These are phyloP conservation scores for Aleurites moluccanus DNA, from an alignment of 441 rosid genomes.

Conservation along the genomic window DNA sequence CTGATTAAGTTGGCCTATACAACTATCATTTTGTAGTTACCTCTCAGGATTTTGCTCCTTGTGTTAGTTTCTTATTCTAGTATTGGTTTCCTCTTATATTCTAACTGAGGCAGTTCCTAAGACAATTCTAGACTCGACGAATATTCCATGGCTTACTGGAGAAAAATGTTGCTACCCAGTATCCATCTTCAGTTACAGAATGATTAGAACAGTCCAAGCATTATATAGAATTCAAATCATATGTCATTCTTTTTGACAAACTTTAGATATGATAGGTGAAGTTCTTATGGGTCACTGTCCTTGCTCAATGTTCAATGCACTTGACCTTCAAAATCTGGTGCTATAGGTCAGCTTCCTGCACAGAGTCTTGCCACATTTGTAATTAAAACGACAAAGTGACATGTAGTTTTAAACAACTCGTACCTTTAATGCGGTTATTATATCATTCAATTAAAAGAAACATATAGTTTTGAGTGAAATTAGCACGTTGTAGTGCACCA, in stretches of 20 bases:
- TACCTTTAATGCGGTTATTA: too few species aligned
- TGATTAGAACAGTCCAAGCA: neutral
- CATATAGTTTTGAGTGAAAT: too few species aligned
- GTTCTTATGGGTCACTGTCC: conserved; percentile 50
- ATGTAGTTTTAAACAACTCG: too few species aligned
- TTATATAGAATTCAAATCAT: neutral
- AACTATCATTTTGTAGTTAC: too few species aligned
- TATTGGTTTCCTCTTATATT: conserved; percentile 6
- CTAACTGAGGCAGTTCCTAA: conserved; percentile 84
- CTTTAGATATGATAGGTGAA: too few species aligned
- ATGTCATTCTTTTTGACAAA: neutral
- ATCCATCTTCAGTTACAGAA: conserved; percentile 60
- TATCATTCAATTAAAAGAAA: too few species aligned
- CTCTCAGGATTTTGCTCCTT: too few species aligned
- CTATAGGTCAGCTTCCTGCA: conserved; percentile 68
- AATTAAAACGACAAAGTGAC: too few species aligned
- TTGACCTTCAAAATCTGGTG: conserved; percentile 79
- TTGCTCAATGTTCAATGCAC: conserved; percentile 43
- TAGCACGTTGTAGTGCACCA: too few species aligned
- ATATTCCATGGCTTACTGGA: conserved; percentile 84
- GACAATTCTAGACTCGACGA: conserved; percentile 91
- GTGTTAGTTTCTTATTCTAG: neutral
- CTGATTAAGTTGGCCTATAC: too few species aligned
- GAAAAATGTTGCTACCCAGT: conserved; percentile 94
- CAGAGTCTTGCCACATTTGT: conserved; percentile 81